Percentiles rank a stretch among this genome's conserved stretches.
Conservation (phyloP, 2,329 filamentous ascomycete genomes). For the Thielaviopsis cerberus region DNA sequence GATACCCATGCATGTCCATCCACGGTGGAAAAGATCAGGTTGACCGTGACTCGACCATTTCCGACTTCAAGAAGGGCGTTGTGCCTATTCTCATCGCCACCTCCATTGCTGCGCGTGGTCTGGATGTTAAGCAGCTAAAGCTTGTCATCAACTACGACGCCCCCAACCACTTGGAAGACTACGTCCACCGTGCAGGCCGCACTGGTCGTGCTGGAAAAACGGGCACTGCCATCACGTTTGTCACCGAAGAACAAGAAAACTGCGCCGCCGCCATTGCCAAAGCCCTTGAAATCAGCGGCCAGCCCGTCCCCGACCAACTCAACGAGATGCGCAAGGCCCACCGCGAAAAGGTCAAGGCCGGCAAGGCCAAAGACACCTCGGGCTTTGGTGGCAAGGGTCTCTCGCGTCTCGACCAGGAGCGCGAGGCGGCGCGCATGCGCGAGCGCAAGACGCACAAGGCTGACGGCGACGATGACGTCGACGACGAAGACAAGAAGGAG, state of each 20-base stretch:
- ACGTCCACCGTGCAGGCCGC: slow-evolving; percentile 83
- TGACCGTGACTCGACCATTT: slow-evolving; percentile 78
- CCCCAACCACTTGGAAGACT: slow-evolving; percentile 88
- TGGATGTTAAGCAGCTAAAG: slow-evolving; percentile 92
- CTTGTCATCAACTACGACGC: slow-evolving; percentile 91
- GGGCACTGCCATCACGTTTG: slow-evolving; percentile 83
- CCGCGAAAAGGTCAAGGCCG: slow-evolving; percentile 76
- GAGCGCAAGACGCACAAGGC: slow-evolving; percentile 82
- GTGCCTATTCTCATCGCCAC: slow-evolving; percentile 85
- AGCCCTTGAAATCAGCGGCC: slow-evolving; percentile 79
- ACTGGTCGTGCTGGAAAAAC: slow-evolving; percentile 89
- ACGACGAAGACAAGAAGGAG: slow-evolving; percentile 59
- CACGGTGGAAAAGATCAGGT: slow-evolving; percentile 88
- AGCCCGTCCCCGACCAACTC: slow-evolving; percentile 55
- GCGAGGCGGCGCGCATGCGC: slow-evolving; percentile 67
- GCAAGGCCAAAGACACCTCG: slow-evolving; percentile 73
- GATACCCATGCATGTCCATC: slow-evolving; percentile 81
- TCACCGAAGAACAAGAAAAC: slow-evolving; percentile 80
- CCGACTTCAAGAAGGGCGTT: slow-evolving; percentile 82
- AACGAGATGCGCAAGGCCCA: slow-evolving; percentile 53
- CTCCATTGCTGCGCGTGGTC: slow-evolving; percentile 79
- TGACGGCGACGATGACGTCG: slow-evolving; percentile 63
- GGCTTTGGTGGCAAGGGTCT: slow-evolving; percentile 92
- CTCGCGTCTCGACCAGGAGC: slow-evolving; percentile 76
- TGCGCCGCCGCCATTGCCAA: slow-evolving; percentile 78